Evolutionary conservation across 1,284 basidiomycete species (phyloP), one percentile per base, ranked within the genome.

Genomic region (Cutaneotrichosporon daszewskae): DNA sequence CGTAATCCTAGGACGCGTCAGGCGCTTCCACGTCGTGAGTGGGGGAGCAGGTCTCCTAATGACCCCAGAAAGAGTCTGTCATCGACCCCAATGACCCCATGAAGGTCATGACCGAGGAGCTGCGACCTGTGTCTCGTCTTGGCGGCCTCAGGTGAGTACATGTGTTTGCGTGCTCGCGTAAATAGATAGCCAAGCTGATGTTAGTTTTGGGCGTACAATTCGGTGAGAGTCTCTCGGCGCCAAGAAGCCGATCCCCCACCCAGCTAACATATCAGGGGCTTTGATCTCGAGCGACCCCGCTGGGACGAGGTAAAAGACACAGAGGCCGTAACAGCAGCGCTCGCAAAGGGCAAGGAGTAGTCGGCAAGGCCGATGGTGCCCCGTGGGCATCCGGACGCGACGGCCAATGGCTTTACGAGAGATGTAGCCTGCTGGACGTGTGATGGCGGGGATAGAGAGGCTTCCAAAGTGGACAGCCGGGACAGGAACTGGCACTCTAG

Each of bases 1-100:
- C 7, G 69, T 85, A 18, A 66, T 84, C 37, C 62, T 87, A 23
- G 84, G 84, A 4, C 74, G 77, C 43, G 77, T 87, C 57, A 79
- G 78, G 65, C 72, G 74, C 39, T 74, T 81, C 28, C 84, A 85
- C 63, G 76, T 81, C 26, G 63, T 66, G 31, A 35, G 62, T 57
- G 28, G 18, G n/a, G 20, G 32, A 11, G 13, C 20, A 19, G 14
- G 17, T 19, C 20, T 18, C 14, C 13, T 9, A 16, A 3, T 10
- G 14, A 27, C 8, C 3, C 26, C 73, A 79, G 54, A 78, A 78
- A 16, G 66, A 72, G 25, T 70, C 71, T 32, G 62, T 75, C 16
- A 67, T 85, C 29, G 81, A 86, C 60, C 75, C 79, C 4, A 67
- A 65, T 10, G 64, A 69, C 37, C 45, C 49, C n/a, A 51, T 60